Evolutionary conservation across 768 basidiomycete species (phyloP).

Genomic region (Tephrocybe sp.): DNA sequence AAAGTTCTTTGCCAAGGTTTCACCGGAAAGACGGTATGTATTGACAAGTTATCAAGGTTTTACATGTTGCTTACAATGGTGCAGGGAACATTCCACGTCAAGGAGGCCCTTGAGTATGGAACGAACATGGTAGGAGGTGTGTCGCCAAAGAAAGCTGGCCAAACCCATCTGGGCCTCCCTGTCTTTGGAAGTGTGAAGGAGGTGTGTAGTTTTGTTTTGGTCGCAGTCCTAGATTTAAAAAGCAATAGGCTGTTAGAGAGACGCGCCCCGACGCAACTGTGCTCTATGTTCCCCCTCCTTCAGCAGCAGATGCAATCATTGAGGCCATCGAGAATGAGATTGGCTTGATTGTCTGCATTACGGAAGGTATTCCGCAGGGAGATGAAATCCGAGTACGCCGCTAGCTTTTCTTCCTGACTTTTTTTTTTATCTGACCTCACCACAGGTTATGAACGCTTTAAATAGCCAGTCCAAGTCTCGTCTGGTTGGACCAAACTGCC

Average conservation of each 20-base stretch:
- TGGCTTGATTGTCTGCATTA: slow-evolving; percentile 95
- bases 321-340: slow-evolving; percentile 99
- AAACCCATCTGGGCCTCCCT: slow-evolving; percentile 91
- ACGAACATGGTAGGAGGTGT: slow-evolving; percentile 99
- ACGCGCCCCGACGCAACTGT: slow-evolving; percentile 90
- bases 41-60: background rate
- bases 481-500: slow-evolving; percentile 98
- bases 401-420: slow-evolving; percentile 1
- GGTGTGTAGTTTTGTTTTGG: slow-evolving; percentile 38
- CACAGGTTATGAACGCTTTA: slow-evolving; percentile 87
- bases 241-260: slow-evolving; percentile 75
- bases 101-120: slow-evolving; percentile 90
- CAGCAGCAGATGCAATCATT: slow-evolving; percentile 94
- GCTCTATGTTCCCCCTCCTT: slow-evolving; percentile 97
- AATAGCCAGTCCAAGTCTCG: slow-evolving; percentile 92
- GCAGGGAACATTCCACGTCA: slow-evolving; percentile 95
- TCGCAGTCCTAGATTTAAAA: background rate
- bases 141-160: slow-evolving; percentile 94
- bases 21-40: slow-evolving; percentile 89
- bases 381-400: slow-evolving; percentile 86
- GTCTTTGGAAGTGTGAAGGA: slow-evolving; percentile 92
- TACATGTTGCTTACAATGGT: slow-evolving; percentile 1
- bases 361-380: slow-evolving; percentile 96
- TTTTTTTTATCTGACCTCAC: slow-evolving; percentile 1
- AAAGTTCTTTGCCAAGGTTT: slow-evolving; percentile 90